Evolutionary conservation across 441 rosid species (phyloP), one percentile per base, ranked within the genome.

Genomic region (Gossypium laxum): DNA sequence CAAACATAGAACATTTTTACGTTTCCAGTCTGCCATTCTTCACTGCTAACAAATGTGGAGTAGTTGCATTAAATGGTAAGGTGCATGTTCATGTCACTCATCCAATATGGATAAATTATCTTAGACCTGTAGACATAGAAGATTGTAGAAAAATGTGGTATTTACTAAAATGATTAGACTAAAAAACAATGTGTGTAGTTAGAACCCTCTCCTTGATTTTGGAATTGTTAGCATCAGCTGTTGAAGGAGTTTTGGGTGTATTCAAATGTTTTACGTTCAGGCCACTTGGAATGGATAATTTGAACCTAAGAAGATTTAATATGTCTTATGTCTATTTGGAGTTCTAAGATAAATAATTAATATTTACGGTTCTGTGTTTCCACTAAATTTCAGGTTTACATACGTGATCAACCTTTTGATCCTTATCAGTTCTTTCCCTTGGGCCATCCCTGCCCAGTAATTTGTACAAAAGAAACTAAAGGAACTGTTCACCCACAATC

Each of bases 401-500:
- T 91, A 78, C 92, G 98, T 59, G 98, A 93, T 75, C 96, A 87
- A 76, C 82, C 85, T 54, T 89, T 94, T 41, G 96, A 91, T 77
- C 96, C 97, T 67, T 65, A 78, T 65, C 92, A 90, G 76, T 90
- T 94, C 80, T 94, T 86, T 82, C 86, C 95, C 61, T 75, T 86
- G 76, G 96, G 97, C 45, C 86, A 75, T 75, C 89, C 89, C 80
- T 90, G 97, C 81, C 89, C 73, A 28, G 76, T 58, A 76, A 82
- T 83, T 50, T 94, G 98, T 81, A 81, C 83, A 76, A 69, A 81
- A 68, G 82, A 77, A 75, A 74, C 80, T 5, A 80, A 81, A 79
- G 70, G 69, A 69, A 73, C 59, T 21, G 77, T 90, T 72, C 97
- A 90, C 79, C 74, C 77, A 56, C 74, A 67, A 60, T 30, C 67